Percentiles rank a stretch among this genome's conserved stretches.
phyloP scores from a whole-genome alignment of 2,329 filamentous ascomycete species.

The Phialophora expanda region DNA sequence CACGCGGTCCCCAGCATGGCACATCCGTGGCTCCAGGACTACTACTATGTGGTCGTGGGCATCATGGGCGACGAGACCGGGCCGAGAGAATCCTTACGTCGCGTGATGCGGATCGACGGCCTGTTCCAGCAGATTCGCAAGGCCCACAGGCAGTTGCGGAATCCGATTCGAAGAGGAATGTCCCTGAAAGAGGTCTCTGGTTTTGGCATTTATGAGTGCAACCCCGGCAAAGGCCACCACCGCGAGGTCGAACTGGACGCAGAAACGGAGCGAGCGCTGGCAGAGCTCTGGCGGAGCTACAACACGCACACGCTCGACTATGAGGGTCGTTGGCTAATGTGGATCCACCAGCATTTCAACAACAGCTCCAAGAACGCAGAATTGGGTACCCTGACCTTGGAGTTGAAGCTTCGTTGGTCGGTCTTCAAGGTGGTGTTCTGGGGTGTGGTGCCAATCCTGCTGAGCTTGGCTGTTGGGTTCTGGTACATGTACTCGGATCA shows the following conservation, averaged over 20 bases:
- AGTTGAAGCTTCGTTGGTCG: constrained; percentile 24
- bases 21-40: constrained; percentile 26
- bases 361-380: constrained; percentile 26
- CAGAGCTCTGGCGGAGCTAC: constrained; percentile 26
- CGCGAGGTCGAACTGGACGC: constrained; percentile 22
- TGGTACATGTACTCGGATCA: constrained; percentile 29
- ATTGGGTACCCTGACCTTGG: constrained; percentile 17
- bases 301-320: constrained; percentile 24
- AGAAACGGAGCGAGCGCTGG: constrained; percentile 21
- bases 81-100: constrained; percentile 20
- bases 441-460: constrained; percentile 23
- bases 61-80: constrained; percentile 20
- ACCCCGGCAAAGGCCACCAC: constrained; percentile 25
- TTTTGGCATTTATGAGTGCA: constrained; percentile 27
- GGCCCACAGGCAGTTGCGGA: constrained; percentile 19
- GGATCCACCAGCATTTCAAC: constrained; percentile 30
- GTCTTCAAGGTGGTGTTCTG: constrained; percentile 26
- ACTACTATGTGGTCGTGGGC: constrained; percentile 27
- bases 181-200: constrained; percentile 25
- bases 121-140: constrained; percentile 29
- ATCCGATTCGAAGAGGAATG: constrained; percentile 19
- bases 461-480: constrained; percentile 25
- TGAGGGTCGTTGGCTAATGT: constrained; percentile 28
- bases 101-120: constrained; percentile 20
- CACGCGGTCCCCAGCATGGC: constrained; percentile 7